A percentile compares a stretch with the other conserved stretches of the same genome.
Conservation (phyloP, 805 yeast species). For the Wickerhamiella australiensis region DNA sequence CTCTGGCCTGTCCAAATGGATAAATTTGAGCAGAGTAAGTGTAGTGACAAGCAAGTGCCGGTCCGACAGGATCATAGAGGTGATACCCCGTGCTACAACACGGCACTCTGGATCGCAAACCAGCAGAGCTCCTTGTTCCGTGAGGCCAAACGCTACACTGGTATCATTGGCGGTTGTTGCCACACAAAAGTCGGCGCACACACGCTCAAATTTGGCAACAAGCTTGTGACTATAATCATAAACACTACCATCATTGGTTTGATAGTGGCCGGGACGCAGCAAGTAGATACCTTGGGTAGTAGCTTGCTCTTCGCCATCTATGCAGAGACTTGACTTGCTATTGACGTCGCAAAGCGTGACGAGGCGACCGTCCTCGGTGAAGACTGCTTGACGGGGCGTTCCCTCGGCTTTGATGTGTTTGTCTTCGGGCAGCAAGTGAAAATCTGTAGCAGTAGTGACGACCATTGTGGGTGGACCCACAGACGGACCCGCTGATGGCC, state of each 20-base stretch:
- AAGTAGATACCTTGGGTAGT: background rate
- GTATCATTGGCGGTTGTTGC: background rate
- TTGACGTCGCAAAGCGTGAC: slow-evolving; percentile 1
- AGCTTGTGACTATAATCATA: slow-evolving; percentile 24
- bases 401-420: slow-evolving; percentile 3
- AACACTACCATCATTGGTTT: slow-evolving; percentile 11
- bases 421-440: slow-evolving; percentile 18
- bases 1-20: slow-evolving; percentile 46
- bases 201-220: slow-evolving; percentile 47
- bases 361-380: background rate
- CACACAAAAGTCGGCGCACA: slow-evolving; percentile 40
- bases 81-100: slow-evolving; percentile 48
- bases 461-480: slow-evolving; percentile 27
- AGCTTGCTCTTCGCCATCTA: background rate
- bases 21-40: slow-evolving; percentile 67
- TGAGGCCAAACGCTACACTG: slow-evolving; percentile 51
- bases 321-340: background rate
- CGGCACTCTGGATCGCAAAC: slow-evolving; percentile 36
- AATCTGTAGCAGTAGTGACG: background rate
- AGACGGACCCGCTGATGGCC: background rate
- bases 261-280: slow-evolving; percentile 8
- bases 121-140: slow-evolving; percentile 55
- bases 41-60: slow-evolving; percentile 65
- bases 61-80: slow-evolving; percentile 60
- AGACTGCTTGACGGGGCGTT: slow-evolving; percentile 9